Conservation (phyloP, 2,329 filamentous ascomycete genomes). For the Aureobasidium pullulans region DNA sequence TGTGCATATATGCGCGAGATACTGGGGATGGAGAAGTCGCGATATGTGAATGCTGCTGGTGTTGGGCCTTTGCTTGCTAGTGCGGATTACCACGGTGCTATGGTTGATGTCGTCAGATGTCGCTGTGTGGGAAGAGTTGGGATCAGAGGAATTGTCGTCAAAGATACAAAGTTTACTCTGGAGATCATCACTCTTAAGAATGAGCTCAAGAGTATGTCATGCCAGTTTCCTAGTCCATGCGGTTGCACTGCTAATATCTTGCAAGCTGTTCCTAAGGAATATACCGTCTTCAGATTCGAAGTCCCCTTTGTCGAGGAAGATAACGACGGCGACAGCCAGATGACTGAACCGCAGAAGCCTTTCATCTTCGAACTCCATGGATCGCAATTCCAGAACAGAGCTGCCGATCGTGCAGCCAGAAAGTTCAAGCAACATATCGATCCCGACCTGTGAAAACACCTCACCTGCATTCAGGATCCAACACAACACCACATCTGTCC, state of each 20-base stretch:
- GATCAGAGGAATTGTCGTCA: conserved; percentile 75
- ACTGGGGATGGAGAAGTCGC: conserved; percentile 47
- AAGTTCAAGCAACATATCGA: conserved; percentile 87
- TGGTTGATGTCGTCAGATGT: conserved; percentile 74
- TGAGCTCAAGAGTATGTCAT: conserved; percentile 55
- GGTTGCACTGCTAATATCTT: background rate
- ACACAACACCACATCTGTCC: background rate
- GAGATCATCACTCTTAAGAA: conserved; percentile 70
- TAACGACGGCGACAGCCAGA: conserved; percentile 18
- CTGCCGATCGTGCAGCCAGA: conserved; percentile 77
- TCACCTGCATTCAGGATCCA: background rate
- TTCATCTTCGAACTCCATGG: conserved; percentile 82
- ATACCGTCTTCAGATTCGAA: conserved; percentile 73
- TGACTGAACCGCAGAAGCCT: conserved; percentile 28
- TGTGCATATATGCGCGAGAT: conserved; percentile 76
- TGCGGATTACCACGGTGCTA: conserved; percentile 86
- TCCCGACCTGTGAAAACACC: conserved; percentile 54
- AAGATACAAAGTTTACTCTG: conserved; percentile 80
- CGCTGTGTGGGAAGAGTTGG: conserved; percentile 76
- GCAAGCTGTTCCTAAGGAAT: conserved; percentile 76
- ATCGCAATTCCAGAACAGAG: conserved; percentile 74
- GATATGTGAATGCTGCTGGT: conserved; percentile 49
- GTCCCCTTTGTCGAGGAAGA: conserved; percentile 44
- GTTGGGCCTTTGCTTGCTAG: conserved; percentile 68
- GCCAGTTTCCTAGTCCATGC: background rate